Conservation (phyloP, 495 filamentous ascomycete genomes). For the Neurospora sp. region DNA sequence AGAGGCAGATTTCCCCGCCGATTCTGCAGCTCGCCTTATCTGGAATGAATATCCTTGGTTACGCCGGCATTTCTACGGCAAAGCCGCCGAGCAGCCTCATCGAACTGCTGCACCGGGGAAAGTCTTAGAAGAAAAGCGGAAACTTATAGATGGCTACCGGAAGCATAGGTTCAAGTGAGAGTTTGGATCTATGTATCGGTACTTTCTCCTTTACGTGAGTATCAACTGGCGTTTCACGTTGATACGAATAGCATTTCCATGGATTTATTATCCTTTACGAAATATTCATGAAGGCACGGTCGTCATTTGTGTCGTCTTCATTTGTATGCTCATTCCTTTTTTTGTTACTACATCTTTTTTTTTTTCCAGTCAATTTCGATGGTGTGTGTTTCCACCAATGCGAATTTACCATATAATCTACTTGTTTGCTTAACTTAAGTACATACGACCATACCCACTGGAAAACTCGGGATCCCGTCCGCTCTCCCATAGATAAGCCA, state of each 20-base stretch:
- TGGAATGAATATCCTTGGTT: background rate
- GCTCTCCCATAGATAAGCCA: background rate
- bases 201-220: background rate
- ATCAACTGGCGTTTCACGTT: background rate
- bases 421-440: fast-evolving
- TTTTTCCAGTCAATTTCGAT: background rate
- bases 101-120: background rate
- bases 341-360: background rate
- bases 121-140: background rate
- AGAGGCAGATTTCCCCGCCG: background rate
- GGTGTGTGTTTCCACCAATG: background rate
- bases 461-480: background rate
- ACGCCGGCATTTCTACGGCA: background rate
- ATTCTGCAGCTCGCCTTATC: background rate
- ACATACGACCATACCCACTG: background rate
- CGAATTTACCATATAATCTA: background rate
- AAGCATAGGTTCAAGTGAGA: background rate
- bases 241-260: background rate
- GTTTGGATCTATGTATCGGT: background rate
- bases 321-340: background rate
- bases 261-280: background rate
- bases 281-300: background rate
- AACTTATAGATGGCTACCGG: background rate
- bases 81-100: background rate
- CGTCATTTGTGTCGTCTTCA: background rate